Evolutionary conservation across 139 green algal genomes (phyloP).

Genomic region (Chlorella sp.): DNA sequence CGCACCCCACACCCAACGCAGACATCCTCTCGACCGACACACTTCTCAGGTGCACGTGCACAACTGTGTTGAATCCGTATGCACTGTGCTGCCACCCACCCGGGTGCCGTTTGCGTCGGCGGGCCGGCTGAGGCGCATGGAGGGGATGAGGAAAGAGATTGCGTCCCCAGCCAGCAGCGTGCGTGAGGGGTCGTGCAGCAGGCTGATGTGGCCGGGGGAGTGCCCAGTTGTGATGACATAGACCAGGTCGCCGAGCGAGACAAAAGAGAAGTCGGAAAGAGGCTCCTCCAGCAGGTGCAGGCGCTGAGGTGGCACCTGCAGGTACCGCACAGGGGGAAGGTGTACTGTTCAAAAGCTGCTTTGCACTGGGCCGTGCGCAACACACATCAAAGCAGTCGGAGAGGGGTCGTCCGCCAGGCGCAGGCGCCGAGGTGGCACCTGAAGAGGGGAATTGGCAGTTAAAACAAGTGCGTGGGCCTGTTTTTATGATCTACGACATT

Average conservation of each 20-base stretch:
- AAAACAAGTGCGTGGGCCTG: too few species aligned
- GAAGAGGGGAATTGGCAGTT: too few species aligned
- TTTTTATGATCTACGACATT: too few species aligned
- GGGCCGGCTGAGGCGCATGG: background rate
- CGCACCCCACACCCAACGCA: background rate
- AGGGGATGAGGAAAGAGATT: background rate
- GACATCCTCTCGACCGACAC: background rate
- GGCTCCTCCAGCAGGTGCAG: background rate
- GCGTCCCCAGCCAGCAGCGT: background rate
- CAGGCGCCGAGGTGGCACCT: too few species aligned
- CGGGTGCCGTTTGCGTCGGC: background rate
- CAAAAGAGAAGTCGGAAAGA: background rate
- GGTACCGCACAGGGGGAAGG: too few species aligned
- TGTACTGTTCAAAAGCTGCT: background rate
- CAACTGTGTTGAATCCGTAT: background rate
- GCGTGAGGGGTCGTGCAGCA: background rate
- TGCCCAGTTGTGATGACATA: background rate
- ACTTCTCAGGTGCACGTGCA: too few species aligned
- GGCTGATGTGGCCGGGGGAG: slow-evolving; percentile 16
- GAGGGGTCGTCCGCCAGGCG: too few species aligned
- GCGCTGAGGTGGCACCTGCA: background rate
- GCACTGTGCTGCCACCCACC: background rate
- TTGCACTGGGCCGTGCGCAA: background rate
- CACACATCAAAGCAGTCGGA: background rate
- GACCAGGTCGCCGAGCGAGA: background rate